Percentiles rank a stretch among this genome's conserved stretches.
Conservation (phyloP, 2,329 filamentous ascomycete species). For the Aureobasidium namibiae region DNA sequence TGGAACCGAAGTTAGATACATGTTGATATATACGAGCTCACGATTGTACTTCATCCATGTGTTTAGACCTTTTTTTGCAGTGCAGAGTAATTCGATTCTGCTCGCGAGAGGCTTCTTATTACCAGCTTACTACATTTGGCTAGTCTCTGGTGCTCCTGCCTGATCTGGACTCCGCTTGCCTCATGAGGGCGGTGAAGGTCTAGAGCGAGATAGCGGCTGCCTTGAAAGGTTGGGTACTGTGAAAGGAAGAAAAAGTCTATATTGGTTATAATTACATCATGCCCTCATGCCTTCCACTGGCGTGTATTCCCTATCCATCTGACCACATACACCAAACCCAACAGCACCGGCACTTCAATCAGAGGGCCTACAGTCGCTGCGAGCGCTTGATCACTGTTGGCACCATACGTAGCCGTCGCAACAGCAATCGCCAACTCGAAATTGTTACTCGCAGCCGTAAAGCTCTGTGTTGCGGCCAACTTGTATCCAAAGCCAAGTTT, state of each 20-base stretch:
- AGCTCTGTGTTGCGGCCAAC: slow-evolving; percentile 67
- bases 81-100: not conserved
- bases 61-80: not conserved
- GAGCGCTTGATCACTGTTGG: slow-evolving; percentile 69
- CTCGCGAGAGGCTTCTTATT: not conserved
- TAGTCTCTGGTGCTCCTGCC: not conserved
- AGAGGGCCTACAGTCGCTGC: slow-evolving; percentile 77
- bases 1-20: no score
- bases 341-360: slow-evolving; percentile 75
- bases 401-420: slow-evolving; percentile 71
- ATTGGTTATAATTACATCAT: not conserved
- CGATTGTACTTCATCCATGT: not conserved
- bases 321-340: slow-evolving; percentile 68
- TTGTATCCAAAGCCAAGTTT: slow-evolving; percentile 68
- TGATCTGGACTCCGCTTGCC: no score
- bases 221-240: no score
- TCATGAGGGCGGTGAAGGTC: not conserved
- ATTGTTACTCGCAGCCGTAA: slow-evolving; percentile 86
- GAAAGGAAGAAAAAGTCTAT: not conserved
- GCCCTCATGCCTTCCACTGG: slow-evolving; percentile 40
- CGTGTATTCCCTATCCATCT: slow-evolving; percentile 49
- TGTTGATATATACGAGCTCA: no score
- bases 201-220: no score
- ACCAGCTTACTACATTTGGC: not conserved
- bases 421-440: slow-evolving; percentile 90